Conservation (phyloP, 2,329 filamentous ascomycete genomes). For the Aureobasidium sp. region DNA sequence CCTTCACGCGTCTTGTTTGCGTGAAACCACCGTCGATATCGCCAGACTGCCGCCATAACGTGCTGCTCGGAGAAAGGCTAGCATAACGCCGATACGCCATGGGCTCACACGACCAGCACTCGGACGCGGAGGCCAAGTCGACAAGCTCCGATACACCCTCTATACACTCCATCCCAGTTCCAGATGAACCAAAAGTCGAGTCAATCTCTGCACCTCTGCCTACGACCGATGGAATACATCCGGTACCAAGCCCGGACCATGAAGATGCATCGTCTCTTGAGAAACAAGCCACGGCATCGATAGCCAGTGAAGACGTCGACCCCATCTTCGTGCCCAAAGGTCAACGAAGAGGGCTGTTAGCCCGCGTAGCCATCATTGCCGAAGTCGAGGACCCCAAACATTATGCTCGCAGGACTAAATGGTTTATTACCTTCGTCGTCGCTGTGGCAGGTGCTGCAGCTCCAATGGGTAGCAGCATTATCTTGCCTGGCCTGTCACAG, state of each 20-base stretch:
- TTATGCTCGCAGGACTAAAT: constrained; percentile 70
- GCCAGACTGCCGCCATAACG: not conserved
- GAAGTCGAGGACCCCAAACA: constrained; percentile 72
- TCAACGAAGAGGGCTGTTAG: constrained; percentile 65
- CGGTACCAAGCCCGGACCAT: not conserved
- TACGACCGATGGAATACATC: constrained; percentile 1
- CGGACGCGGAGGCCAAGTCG: not conserved
- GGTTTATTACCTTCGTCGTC: constrained; percentile 73
- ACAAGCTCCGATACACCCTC: not conserved
- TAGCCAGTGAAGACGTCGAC: constrained; percentile 17
- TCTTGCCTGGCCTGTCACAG: constrained; percentile 61
- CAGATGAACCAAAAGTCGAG: not conserved
- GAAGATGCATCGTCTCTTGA: not conserved
- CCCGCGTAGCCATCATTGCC: constrained; percentile 62
- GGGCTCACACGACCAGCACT: constrained; percentile 4
- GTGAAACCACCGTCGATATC: not conserved
- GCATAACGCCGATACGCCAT: not conserved
- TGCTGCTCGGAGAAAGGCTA: not conserved
- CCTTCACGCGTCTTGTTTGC: not conserved
- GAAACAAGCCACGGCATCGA: constrained; percentile 1
- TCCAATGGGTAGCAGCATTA: constrained; percentile 76
- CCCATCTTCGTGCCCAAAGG: constrained; percentile 42
- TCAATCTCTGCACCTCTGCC: constrained; percentile 1
- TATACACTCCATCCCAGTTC: not conserved
- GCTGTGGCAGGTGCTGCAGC: constrained; percentile 69